These are phyloP conservation scores for Epichloe festucae DNA, from an alignment of 2,329 filamentous ascomycete genomes.

Conservation along the genomic window DNA sequence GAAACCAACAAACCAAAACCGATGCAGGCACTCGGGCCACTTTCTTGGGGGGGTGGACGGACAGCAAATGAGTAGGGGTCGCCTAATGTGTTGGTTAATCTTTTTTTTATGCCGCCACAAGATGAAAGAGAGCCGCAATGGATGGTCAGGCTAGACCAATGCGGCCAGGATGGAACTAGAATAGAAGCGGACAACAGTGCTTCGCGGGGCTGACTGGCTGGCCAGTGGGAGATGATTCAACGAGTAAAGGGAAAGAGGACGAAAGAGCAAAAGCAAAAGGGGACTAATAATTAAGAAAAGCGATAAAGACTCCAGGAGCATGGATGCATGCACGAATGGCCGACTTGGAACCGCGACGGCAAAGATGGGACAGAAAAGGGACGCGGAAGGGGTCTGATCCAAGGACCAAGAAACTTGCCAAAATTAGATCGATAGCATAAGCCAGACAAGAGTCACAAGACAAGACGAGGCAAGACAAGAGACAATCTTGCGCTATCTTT, in stretches of 20 bases:
- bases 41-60: too few relatives aligned
- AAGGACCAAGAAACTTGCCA: too few relatives aligned
- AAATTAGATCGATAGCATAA: too few relatives aligned
- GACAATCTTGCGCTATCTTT: too few relatives aligned
- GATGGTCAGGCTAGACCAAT: not conserved
- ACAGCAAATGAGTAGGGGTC: constrained; percentile 1
- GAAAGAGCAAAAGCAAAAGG: not conserved
- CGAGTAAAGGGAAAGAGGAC: not conserved
- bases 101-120: not conserved
- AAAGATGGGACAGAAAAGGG: too few relatives aligned
- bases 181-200: not conserved
- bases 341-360: not conserved
- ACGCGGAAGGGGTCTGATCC: too few relatives aligned
- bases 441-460: too few relatives aligned
- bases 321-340: not conserved
- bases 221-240: not conserved
- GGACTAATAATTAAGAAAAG: not conserved
- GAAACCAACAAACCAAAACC: not conserved
- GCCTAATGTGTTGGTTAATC: not conserved
- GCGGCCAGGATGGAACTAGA: not conserved
- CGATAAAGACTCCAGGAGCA: not conserved
- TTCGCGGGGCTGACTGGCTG: not conserved
- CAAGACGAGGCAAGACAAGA: too few relatives aligned
- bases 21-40: not conserved
- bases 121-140: not conserved